phyloP scores from a whole-genome alignment of 495 filamentous ascomycete genomes.

The Podospora pseudocomata region DNA sequence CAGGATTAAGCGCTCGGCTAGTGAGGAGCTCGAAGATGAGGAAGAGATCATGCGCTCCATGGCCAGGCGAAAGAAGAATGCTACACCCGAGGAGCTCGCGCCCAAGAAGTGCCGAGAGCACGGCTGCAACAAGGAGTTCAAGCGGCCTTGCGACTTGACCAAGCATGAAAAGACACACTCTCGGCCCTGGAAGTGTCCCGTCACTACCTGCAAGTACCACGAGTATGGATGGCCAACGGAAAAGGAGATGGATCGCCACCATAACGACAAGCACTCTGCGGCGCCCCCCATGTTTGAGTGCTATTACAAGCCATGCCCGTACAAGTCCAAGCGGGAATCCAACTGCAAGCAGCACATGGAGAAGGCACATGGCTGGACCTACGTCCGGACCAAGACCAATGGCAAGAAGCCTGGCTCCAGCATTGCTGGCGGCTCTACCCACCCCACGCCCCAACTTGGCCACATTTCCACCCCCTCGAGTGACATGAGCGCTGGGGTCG shows the following conservation, averaged over 20 bases:
- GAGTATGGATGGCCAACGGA: conserved; percentile 91
- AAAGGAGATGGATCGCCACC: conserved; percentile 92
- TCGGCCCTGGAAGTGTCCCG: conserved; percentile 88
- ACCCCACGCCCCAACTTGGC: conserved; percentile 53
- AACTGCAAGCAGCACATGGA: conserved; percentile 99
- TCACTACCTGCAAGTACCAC: conserved; percentile 77
- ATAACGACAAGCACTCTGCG: conserved; percentile 90
- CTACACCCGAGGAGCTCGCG: conserved; percentile 65
- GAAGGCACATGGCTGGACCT: conserved; percentile 88
- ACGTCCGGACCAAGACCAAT: conserved; percentile 89
- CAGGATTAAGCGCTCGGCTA: conserved; percentile 61
- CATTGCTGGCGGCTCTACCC: conserved; percentile 30
- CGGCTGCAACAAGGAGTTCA: conserved; percentile 84
- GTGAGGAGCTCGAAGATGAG: conserved; percentile 58
- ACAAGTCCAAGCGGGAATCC: conserved; percentile 91
- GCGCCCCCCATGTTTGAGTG: conserved; percentile 75
- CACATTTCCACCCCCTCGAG: conserved; percentile 50
- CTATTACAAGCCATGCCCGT: conserved; percentile 79
- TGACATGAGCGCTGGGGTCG: conserved; percentile 39
- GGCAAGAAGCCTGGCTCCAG: conserved; percentile 48
- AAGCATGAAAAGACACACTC: conserved; percentile 98
- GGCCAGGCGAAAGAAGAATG: conserved; percentile 83
- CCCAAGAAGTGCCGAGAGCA: conserved; percentile 64
- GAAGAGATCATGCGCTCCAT: conserved; percentile 80
- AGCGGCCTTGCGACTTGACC: conserved; percentile 83